These are phyloP conservation scores for Allodekkera sacchari DNA, from an alignment of 805 yeast species.

Conservation along the genomic window DNA sequence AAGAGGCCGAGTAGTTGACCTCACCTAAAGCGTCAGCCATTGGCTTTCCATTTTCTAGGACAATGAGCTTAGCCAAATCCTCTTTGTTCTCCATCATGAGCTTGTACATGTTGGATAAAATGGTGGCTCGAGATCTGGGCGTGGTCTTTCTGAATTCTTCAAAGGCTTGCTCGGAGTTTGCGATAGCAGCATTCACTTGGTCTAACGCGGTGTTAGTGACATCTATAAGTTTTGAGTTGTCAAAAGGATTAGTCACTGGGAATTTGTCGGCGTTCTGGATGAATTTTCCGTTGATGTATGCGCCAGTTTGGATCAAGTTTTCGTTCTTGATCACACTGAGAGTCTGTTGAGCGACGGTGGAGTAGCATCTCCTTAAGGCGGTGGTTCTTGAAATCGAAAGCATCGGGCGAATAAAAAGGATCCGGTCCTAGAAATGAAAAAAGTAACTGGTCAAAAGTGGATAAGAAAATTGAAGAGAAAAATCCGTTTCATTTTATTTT, in stretches of 20 bases:
- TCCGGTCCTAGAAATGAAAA: too few relatives aligned
- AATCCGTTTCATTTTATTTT: too few relatives aligned
- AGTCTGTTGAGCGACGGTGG: conserved; percentile 4
- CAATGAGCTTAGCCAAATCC: conserved; percentile 58
- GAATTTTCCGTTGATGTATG: conserved; percentile 67
- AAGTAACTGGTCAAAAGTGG: too few relatives aligned
- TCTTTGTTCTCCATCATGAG: conserved; percentile 47
- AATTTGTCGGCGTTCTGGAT: conserved; percentile 40
- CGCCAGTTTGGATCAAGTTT: conserved; percentile 44
- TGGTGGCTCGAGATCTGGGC: conserved; percentile 44
- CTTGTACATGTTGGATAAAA: conserved; percentile 43
- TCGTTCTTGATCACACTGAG: conserved; percentile 28
- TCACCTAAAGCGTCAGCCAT: conserved; percentile 65
- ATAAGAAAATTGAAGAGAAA: too few relatives aligned
- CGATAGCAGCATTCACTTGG: conserved; percentile 43
- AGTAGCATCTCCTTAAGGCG: too few relatives aligned
- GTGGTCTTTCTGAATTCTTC: conserved; percentile 34
- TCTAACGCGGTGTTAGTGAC: conserved; percentile 47
- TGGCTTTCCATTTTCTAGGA: conserved; percentile 73
- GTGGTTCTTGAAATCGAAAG: too few relatives aligned
- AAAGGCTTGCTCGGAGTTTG: conserved; percentile 46
- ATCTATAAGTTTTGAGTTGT: conserved; percentile 36
- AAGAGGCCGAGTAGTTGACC: conserved; percentile 58
- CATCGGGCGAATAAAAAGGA: too few relatives aligned
- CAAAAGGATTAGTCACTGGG: conserved; percentile 69